These are phyloP conservation scores for Candida schatavii DNA, from an alignment of 805 yeast genomes.

Conservation along the genomic window DNA sequence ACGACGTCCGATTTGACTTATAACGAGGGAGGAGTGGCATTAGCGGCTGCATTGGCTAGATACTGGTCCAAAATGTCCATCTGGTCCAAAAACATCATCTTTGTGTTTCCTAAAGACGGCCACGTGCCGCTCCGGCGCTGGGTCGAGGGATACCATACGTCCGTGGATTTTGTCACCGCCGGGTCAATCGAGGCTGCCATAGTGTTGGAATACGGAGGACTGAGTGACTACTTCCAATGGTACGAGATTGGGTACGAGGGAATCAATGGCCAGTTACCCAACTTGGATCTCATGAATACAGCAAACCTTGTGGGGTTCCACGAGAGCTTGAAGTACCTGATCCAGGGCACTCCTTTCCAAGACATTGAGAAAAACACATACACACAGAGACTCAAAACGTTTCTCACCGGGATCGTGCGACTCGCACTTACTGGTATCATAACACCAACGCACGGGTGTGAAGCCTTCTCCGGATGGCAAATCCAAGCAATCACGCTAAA, in stretches of 20 bases:
- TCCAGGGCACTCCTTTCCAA: conserved; percentile 56
- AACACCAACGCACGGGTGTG: conserved; percentile 65
- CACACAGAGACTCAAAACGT: conserved; percentile 52
- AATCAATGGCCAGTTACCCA: conserved; percentile 92
- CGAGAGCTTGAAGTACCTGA: conserved; percentile 67
- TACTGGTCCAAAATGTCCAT: conserved; percentile 83
- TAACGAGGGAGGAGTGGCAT: conserved; percentile 79
- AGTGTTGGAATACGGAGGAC: conserved; percentile 72
- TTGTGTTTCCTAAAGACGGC: conserved; percentile 77
- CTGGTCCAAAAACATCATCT: conserved; percentile 92
- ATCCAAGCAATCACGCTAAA: conserved; percentile 83
- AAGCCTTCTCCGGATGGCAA: conserved; percentile 94
- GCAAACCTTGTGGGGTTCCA: conserved; percentile 72
- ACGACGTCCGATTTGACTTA: conserved; percentile 55
- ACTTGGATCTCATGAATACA: conserved; percentile 82
- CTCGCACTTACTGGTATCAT: conserved; percentile 69
- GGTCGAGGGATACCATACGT: conserved; percentile 92
- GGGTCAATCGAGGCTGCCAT: conserved; percentile 93
- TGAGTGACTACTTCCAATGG: conserved; percentile 65
- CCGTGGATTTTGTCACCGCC: conserved; percentile 73
- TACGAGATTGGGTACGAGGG: conserved; percentile 82
- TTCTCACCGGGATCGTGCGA: conserved; percentile 63
- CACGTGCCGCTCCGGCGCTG: conserved; percentile 70
- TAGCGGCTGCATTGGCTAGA: conserved; percentile 69
- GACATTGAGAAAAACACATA: conserved; percentile 49